These are phyloP conservation scores for Paramecium caudatum DNA, from an alignment of 73 alveolate species.

Conservation along the genomic window DNA sequence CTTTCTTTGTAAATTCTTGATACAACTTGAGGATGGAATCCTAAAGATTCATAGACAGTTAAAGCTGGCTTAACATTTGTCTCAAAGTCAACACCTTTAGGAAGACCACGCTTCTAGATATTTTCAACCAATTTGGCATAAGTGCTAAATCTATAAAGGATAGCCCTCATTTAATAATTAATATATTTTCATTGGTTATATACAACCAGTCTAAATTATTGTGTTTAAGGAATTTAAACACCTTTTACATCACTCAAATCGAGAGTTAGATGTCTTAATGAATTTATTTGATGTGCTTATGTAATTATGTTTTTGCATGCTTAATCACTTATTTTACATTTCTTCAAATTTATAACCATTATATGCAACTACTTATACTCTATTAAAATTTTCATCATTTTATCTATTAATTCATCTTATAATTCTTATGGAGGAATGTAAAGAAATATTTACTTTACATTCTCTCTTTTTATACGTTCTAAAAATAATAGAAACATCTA, in stretches of 20 bases:
- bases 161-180: conserved; percentile 51
- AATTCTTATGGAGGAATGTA: conserved; percentile 9
- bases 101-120: not conserved
- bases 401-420: conserved; percentile 35
- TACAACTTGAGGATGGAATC: not conserved
- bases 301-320: not conserved
- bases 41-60: conserved; percentile 36
- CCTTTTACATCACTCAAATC: conserved; percentile 13
- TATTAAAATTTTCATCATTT: not conserved
- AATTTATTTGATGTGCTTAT: not conserved
- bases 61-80: conserved; percentile 3
- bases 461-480: conserved; percentile 46
- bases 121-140: conserved; percentile 1
- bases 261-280: not conserved
- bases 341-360: not conserved
- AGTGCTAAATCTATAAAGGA: conserved; percentile 21
- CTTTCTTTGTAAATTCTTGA: conserved; percentile 19
- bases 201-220: conserved; percentile 32
- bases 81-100: not conserved
- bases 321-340: not conserved
- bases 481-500: not conserved
- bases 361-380: not conserved
- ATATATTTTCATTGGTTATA: conserved; percentile 21
- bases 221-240: not conserved
- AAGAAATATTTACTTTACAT: not conserved